Evolutionary conservation across 2,329 filamentous ascomycete species (phyloP).

Genomic region (Fusarium pseudocircinatum): DNA sequence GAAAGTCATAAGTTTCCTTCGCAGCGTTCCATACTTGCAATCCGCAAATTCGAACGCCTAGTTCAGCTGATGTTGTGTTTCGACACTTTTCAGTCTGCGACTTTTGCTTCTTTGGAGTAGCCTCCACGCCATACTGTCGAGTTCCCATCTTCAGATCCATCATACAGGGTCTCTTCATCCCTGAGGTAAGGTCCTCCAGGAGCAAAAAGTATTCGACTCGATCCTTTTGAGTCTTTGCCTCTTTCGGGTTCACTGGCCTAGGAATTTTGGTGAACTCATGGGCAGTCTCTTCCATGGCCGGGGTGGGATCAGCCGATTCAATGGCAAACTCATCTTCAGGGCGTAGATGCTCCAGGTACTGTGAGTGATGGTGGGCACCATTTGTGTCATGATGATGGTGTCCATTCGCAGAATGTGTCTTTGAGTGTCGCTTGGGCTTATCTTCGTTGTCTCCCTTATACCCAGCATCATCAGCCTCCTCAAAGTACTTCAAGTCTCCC

Average conservation of each 20-base stretch:
- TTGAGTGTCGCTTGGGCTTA: constrained; percentile 13
- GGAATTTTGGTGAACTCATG: constrained; percentile 54
- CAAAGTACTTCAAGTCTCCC: constrained; percentile 88
- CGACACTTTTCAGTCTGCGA: constrained; percentile 95
- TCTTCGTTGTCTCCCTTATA: constrained; percentile 71
- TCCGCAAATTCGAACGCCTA: constrained; percentile 93
- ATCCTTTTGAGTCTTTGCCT: constrained; percentile 71
- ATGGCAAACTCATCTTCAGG: constrained; percentile 43
- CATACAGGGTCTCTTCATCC: constrained; percentile 96
- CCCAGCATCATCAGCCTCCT: constrained; percentile 85
- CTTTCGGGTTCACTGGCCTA: constrained; percentile 78
- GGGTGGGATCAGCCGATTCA: constrained; percentile 51
- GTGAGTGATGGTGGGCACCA: constrained; percentile 12
- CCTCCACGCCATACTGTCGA: constrained; percentile 93
- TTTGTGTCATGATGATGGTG: constrained; percentile 14
- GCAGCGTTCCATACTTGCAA: constrained; percentile 95
- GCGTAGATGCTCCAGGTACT: constrained; percentile 47
- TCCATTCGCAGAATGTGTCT: constrained; percentile 8
- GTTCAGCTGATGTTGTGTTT: constrained; percentile 87
- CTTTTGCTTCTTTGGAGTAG: constrained; percentile 87
- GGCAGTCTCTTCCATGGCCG: constrained; percentile 41
- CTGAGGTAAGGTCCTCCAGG: constrained; percentile 92
- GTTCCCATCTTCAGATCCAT: constrained; percentile 99
- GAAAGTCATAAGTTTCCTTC: constrained; percentile 87
- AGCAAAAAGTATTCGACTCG: constrained; percentile 93